phyloP scores from a whole-genome alignment of 139 green algal species.

The Nannochloris sp. region DNA sequence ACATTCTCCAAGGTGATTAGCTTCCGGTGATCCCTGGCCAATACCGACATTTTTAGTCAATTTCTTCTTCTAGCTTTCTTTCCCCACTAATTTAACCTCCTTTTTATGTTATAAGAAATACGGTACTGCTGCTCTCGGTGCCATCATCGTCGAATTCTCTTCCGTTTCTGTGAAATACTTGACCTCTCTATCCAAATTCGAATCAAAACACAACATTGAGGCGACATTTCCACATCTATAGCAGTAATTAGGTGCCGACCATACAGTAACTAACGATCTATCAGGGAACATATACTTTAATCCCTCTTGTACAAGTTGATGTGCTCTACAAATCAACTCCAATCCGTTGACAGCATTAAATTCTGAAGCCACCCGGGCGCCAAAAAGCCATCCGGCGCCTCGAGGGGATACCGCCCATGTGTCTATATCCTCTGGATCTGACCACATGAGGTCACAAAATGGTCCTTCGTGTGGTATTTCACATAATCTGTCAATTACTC shows the following conservation, averaged over 20 bases:
- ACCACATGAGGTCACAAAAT: conserved; percentile 99
- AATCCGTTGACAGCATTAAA: conserved; percentile 95
- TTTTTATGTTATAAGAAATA: conserved; percentile 70
- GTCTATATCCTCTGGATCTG: conserved; percentile 97
- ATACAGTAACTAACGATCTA: conserved; percentile 88
- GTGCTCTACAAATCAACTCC: conserved; percentile 93
- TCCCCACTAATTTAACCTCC: background rate
- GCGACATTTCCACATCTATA: conserved; percentile 98
- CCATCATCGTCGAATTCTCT: conserved; percentile 93
- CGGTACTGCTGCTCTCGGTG: conserved; percentile 59
- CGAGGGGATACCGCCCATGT: conserved; percentile 89
- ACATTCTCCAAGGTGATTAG: too few species aligned
- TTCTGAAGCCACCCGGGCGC: conserved; percentile 80
- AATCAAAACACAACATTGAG: conserved; percentile 92
- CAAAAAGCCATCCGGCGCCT: conserved; percentile 97
- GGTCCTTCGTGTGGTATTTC: conserved; percentile 97
- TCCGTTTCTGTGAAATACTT: conserved; percentile 92
- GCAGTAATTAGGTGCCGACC: conserved; percentile 99
- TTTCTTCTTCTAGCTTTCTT: background rate
- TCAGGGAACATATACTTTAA: conserved; percentile 98
- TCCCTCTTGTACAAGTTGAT: conserved; percentile 97
- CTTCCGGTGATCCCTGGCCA: too few species aligned
- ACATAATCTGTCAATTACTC: conserved; percentile 92
- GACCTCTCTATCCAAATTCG: conserved; percentile 71
- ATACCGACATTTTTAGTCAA: too few species aligned